Conservation (phyloP, 371 early-diverging fungal genomes). For the Paraphysoderma sedebokerense region DNA sequence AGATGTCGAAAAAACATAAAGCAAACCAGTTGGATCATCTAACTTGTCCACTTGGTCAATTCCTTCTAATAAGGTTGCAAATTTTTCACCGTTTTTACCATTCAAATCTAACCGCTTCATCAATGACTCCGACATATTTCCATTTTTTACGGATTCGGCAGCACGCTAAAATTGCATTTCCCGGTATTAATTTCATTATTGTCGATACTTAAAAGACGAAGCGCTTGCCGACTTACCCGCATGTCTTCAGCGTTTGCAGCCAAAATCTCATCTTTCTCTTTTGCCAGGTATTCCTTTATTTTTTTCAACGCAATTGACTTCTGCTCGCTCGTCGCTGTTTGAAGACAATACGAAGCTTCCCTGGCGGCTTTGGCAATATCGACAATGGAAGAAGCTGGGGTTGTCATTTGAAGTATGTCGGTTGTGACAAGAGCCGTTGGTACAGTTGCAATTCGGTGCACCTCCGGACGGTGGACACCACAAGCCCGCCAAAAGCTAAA, state of each 20-base stretch:
- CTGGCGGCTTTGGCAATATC: neutral
- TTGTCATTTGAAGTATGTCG: no score
- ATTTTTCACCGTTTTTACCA: conserved; percentile 58
- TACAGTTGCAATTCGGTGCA: no score
- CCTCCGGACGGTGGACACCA: no score
- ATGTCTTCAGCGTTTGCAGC: neutral
- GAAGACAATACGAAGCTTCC: neutral
- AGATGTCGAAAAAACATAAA: neutral
- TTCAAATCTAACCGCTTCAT: conserved; percentile 81
- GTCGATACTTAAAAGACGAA: no score
- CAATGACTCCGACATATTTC: conserved; percentile 53
- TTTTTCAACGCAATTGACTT: neutral
- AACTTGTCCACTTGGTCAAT: conserved; percentile 71
- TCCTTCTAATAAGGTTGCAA: conserved; percentile 66
- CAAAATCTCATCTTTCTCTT: neutral
- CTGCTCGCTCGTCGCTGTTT: neutral
- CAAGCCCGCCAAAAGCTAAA: no score
- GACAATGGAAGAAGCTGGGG: no score
- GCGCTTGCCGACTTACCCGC: neutral
- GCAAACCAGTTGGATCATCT: conserved; percentile 59
- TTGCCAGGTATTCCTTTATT: neutral
- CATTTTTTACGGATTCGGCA: conserved; percentile 45
- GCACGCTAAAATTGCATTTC: conserved; percentile 42
- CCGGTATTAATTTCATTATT: no score
- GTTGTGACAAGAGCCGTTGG: no score